These are phyloP conservation scores for Mentha longifolia DNA, from an alignment of 257 asterid genomes.

Conservation along the genomic window DNA sequence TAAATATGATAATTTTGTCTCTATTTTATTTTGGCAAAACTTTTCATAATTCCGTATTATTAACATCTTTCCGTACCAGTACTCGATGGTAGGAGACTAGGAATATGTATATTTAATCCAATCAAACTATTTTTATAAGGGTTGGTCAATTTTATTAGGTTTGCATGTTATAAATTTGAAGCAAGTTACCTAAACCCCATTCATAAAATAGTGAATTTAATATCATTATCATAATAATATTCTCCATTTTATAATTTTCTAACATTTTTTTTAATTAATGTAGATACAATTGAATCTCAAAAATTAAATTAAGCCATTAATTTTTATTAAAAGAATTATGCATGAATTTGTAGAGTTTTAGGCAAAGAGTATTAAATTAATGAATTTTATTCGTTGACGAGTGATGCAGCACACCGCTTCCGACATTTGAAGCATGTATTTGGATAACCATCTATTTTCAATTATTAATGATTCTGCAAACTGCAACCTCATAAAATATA, in stretches of 20 bases:
- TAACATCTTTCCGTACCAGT: neutral
- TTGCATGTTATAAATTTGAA: too few relatives aligned
- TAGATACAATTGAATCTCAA: neutral
- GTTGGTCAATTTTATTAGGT: too few relatives aligned
- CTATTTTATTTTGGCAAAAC: neutral
- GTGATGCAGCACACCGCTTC: constrained; percentile 5
- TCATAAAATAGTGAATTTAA: too few relatives aligned
- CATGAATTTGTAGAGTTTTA: neutral
- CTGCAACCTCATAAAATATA: too few relatives aligned
- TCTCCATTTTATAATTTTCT: too few relatives aligned
- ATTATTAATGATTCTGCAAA: neutral
- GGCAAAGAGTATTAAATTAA: neutral
- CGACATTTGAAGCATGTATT: neutral
- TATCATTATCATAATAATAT: too few relatives aligned
- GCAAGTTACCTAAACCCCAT: too few relatives aligned
- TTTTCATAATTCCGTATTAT: neutral
- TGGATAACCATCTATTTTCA: constrained; percentile 3
- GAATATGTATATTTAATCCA: too few relatives aligned
- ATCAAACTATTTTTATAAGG: too few relatives aligned
- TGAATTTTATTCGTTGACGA: neutral
- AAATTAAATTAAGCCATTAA: neutral
- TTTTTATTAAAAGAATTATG: neutral
- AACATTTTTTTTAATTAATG: too few relatives aligned
- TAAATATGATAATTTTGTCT: neutral
- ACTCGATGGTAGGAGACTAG: neutral